Evolutionary conservation across 192 early-diverging fungal genomes (phyloP), one percentile per base, ranked within the genome.

Genomic region (Cetraspora pellucida): DNA sequence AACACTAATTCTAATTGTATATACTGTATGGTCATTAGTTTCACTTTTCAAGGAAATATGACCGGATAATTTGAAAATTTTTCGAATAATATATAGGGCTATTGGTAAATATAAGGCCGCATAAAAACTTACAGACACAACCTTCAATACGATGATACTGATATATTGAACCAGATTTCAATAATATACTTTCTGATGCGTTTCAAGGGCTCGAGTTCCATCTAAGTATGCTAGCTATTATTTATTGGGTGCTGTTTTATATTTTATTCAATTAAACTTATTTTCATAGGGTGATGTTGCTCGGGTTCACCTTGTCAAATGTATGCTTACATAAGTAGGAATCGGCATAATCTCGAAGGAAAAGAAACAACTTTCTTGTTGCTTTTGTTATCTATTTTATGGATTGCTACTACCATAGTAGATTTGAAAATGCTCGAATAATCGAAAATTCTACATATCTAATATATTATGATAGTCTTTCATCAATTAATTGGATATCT

Each of bases 221-320:
- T 31, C 68, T 5, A 50, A 44, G 59, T 75, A 60, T 19, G n/a
- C 1, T 2, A 65, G 52, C n/a, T n/a, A n/a, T n/a, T 30, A 23
- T 7, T 60, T 47, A 44, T 60, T 57, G 2, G 27, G 16, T 10
- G 14, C 16, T 69, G 13, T n/a, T 37, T 31, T 21, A 19, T 19
- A 54, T 31, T 14, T 73, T 10, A 1, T 37, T 21, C 10, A 23
- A 43, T 14, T 31, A 13, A 44, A 73, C 37, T 63, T 6, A 28
- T 13, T 27, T 63, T 31, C 16, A 4, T 67, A 79, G 79, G 79
- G 76, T 28, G 79, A 81, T 19, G 76, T 81, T 21, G 79, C 21
- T 81, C 79, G n/a, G 79, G 79, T 25, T 77, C 77, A 23, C 79
- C 79, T n/a, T 81, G 79, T 61, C 79, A 81, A 57, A 75, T 75